Percentiles rank a stretch among this genome's conserved stretches.
Evolutionary conservation across 75 land plant species (phyloP).

Genomic region (Picea sitchensis): DNA sequence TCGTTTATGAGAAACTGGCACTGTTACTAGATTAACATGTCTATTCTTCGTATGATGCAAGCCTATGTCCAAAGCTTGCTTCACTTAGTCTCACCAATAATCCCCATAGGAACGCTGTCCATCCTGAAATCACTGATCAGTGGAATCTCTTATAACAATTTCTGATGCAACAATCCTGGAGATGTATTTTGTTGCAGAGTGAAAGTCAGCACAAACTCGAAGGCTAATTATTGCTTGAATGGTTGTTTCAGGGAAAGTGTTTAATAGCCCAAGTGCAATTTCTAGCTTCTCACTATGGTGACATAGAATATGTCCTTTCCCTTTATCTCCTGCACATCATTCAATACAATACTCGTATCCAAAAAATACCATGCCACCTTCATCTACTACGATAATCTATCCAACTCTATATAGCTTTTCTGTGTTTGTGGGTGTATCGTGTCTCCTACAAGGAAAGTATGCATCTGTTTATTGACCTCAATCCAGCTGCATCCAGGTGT

Average conservation of each 20-base stretch:
- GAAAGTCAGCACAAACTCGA: neutral
- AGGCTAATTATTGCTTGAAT: neutral
- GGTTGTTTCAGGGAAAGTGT: neutral
- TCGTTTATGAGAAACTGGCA: no score
- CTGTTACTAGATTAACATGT: no score
- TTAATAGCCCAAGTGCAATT: neutral
- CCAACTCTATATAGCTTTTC: neutral
- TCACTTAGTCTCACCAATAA: neutral
- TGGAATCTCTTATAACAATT: neutral
- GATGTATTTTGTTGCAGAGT: neutral
- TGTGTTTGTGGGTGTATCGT: neutral
- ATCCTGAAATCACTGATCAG: neutral
- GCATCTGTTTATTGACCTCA: neutral
- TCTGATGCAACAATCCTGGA: neutral
- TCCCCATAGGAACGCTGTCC: neutral
- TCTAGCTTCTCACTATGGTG: neutral
- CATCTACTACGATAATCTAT: neutral
- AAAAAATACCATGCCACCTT: neutral
- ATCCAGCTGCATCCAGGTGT: slow-evolving; percentile 5
- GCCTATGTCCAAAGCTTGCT: neutral
- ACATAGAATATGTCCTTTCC: neutral
- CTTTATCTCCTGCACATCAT: neutral
- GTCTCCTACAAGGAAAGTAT: neutral
- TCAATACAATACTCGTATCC: neutral
- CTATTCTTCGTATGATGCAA: neutral